These are phyloP conservation scores for Secale cereale DNA, from an alignment of 176 grass and related monocot genomes.

Conservation along the genomic window DNA sequence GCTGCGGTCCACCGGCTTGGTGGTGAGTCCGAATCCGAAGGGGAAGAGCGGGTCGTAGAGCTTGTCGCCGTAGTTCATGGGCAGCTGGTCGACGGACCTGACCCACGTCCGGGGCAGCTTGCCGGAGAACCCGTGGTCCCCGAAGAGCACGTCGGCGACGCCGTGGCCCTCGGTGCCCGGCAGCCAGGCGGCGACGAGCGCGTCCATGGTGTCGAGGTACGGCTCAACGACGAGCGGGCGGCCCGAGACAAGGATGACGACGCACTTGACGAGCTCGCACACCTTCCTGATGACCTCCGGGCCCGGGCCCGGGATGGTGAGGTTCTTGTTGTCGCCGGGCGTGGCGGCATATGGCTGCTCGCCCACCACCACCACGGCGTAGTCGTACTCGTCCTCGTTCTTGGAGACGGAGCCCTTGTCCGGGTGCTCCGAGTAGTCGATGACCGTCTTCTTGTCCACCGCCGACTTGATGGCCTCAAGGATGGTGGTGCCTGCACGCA, in stretches of 20 bases:
- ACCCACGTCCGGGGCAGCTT: slow-evolving; percentile 78
- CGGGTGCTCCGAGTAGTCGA: slow-evolving; percentile 41
- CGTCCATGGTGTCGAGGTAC: slow-evolving; percentile 50
- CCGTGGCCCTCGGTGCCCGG: slow-evolving; percentile 73
- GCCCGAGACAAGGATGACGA: slow-evolving; percentile 58
- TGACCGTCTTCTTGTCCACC: slow-evolving; percentile 35
- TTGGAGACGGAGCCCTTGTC: slow-evolving; percentile 23
- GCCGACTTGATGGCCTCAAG: slow-evolving; percentile 51
- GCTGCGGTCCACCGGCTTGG: neutral
- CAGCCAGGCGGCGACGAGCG: slow-evolving; percentile 77
- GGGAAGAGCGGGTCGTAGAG: slow-evolving; percentile 66
- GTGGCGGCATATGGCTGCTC: slow-evolving; percentile 56
- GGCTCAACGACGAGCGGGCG: slow-evolving; percentile 69
- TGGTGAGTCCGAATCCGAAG: slow-evolving; percentile 65
- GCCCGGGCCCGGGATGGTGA: slow-evolving; percentile 47
- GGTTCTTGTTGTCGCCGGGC: slow-evolving; percentile 48
- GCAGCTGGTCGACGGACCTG: slow-evolving; percentile 78
- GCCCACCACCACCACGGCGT: slow-evolving; percentile 50
- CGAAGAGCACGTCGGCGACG: slow-evolving; percentile 70
- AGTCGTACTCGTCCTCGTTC: slow-evolving; percentile 44
- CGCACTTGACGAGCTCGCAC: slow-evolving; percentile 52
- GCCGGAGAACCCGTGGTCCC: slow-evolving; percentile 64
- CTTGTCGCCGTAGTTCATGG: slow-evolving; percentile 69
- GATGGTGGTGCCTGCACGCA: slow-evolving; percentile 49
- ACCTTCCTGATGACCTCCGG: slow-evolving; percentile 35